Evolutionary conservation across 2,329 filamentous ascomycete genomes (phyloP).

Genomic region (Ophiocordyceps camponoti-rufipedis): DNA sequence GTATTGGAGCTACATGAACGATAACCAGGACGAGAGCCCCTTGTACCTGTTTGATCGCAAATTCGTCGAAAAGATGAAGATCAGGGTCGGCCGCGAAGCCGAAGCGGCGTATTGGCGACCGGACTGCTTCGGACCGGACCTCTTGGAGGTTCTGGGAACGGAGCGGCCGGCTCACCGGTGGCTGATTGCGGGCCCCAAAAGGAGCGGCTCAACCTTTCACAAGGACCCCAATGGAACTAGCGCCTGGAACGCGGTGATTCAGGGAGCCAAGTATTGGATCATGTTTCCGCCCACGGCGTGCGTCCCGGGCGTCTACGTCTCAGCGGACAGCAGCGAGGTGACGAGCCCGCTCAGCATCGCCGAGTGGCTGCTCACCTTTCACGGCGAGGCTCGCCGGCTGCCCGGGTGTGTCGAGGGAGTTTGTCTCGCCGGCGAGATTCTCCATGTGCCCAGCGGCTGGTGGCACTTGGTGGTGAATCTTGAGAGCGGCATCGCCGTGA

Average conservation of each 20-base stretch:
- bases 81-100: slow-evolving; percentile 38
- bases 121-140: slow-evolving; percentile 67
- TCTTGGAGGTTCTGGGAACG: slow-evolving; percentile 61
- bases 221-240: slow-evolving; percentile 59
- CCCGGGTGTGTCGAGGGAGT: slow-evolving; percentile 73
- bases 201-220: slow-evolving; percentile 88
- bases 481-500: slow-evolving; percentile 69
- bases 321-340: slow-evolving; percentile 77
- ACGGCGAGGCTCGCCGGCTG: slow-evolving; percentile 58
- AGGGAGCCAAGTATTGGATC: slow-evolving; percentile 93
- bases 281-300: slow-evolving; percentile 74
- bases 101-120: slow-evolving; percentile 57
- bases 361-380: slow-evolving; percentile 89
- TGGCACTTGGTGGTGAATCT: slow-evolving; percentile 93
- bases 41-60: slow-evolving; percentile 80
- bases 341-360: slow-evolving; percentile 87
- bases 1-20: slow-evolving; percentile 67
- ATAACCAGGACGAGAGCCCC: slow-evolving; percentile 70
- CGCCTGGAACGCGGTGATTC: slow-evolving; percentile 88
- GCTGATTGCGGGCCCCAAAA: slow-evolving; percentile 76
- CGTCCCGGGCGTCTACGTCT: slow-evolving; percentile 82
- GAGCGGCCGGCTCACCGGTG: slow-evolving; percentile 78
- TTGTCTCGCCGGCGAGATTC: slow-evolving; percentile 65
- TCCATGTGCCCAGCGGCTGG: slow-evolving; percentile 90
- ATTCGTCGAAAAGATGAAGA: slow-evolving; percentile 72